Conservation (phyloP, 2,329 filamentous ascomycete species). For the Podosphaera xanthii region DNA sequence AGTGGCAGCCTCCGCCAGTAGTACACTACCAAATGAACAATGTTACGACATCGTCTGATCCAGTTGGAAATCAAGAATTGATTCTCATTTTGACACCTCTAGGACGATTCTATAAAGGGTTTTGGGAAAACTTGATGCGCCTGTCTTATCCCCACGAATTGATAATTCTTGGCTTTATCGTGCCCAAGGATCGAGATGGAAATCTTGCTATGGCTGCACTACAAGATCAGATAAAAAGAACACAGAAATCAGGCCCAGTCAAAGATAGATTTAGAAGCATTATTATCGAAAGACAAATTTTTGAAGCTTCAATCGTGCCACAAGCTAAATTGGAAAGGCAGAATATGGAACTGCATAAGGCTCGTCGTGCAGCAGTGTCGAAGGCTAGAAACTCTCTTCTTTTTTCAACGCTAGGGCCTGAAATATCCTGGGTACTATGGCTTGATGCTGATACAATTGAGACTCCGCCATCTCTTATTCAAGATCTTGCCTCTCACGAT, state of each 20-base stretch:
- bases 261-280: conserved; percentile 75
- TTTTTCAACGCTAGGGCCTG: conserved; percentile 80
- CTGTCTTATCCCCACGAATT: conserved; percentile 81
- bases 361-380: conserved; percentile 69
- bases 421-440: conserved; percentile 93
- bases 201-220: conserved; percentile 65
- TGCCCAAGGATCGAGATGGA: conserved; percentile 80
- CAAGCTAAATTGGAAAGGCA: conserved; percentile 79
- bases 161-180: conserved; percentile 87
- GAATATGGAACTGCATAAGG: conserved; percentile 77
- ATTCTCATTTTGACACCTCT: conserved; percentile 84
- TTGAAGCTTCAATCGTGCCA: conserved; percentile 56
- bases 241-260: conserved; percentile 54
- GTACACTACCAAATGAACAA: conserved; percentile 90
- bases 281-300: conserved; percentile 87
- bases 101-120: conserved; percentile 76
- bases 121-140: conserved; percentile 81
- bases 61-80: conserved; percentile 58
- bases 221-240: conserved; percentile 66
- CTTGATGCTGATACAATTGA: conserved; percentile 83
- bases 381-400: conserved; percentile 82
- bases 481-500: conserved; percentile 72
- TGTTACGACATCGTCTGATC: conserved; percentile 58
- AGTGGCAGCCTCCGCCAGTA: conserved; percentile 52
- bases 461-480: conserved; percentile 62